Evolutionary conservation across 106 monocot species (phyloP).

Genomic region (Hemerocallis citrina): DNA sequence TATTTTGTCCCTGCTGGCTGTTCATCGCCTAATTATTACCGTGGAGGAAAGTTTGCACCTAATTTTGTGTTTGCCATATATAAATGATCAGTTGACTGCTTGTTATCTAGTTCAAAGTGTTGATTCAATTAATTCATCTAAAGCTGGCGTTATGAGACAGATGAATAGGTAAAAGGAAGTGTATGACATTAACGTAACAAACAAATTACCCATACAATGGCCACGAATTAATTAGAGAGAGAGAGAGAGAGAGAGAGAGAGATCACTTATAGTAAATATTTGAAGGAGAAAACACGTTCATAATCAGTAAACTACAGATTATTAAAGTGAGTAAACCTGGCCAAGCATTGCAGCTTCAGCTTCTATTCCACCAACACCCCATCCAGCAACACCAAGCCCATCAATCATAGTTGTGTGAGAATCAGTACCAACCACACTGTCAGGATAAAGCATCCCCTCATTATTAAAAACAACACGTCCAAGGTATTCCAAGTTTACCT

Average conservation of each 20-base stretch:
- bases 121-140: too few species aligned
- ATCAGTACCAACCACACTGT: slow-evolving; percentile 92
- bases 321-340: slow-evolving; percentile 39
- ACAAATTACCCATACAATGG: too few species aligned
- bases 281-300: background rate
- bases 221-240: background rate
- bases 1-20: too few species aligned
- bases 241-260: background rate
- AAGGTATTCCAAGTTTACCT: slow-evolving; percentile 93
- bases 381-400: slow-evolving; percentile 77
- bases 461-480: slow-evolving; percentile 86
- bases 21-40: too few species aligned
- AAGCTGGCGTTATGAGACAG: too few species aligned
- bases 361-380: slow-evolving; percentile 98
- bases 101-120: too few species aligned
- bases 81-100: too few species aligned
- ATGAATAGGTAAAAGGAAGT: too few species aligned
- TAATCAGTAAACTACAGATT: background rate
- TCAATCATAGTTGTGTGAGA: slow-evolving; percentile 99
- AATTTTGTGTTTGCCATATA: too few species aligned
- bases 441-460: slow-evolving; percentile 75
- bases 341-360: slow-evolving; percentile 97
- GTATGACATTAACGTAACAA: too few species aligned
- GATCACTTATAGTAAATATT: background rate
- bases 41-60: too few species aligned